These are phyloP conservation scores for Cyclotella sp. DNA, from an alignment of 108 stramenopile species.

Conservation along the genomic window DNA sequence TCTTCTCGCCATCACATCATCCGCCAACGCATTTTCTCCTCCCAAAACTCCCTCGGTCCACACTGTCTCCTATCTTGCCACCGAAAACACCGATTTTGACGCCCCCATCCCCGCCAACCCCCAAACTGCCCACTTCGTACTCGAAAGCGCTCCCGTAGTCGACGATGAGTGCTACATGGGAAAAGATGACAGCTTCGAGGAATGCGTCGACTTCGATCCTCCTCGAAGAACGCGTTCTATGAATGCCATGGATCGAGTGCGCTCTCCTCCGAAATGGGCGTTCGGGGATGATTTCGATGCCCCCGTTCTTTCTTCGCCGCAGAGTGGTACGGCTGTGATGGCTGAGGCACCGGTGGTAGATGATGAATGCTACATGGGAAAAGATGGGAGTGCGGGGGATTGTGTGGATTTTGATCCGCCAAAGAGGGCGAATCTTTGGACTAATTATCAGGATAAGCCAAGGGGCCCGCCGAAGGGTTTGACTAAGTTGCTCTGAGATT, in stretches of 20 bases:
- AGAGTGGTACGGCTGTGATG: neutral
- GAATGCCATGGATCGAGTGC: slow-evolving; percentile 11
- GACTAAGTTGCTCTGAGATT: slow-evolving; percentile 11
- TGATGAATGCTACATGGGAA: slow-evolving; percentile 24
- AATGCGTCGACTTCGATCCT: neutral
- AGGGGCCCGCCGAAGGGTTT: slow-evolving; percentile 14
- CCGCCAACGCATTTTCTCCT: slow-evolving; percentile 15
- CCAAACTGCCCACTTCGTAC: too few relatives aligned
- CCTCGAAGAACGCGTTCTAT: slow-evolving; percentile 8
- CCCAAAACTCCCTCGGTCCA: neutral
- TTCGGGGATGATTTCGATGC: slow-evolving; percentile 16
- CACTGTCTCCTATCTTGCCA: neutral
- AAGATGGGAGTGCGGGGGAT: slow-evolving; percentile 3
- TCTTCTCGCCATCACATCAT: neutral
- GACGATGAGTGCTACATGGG: neutral
- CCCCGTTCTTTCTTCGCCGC: neutral
- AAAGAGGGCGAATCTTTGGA: slow-evolving; percentile 18
- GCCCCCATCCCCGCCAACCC: too few relatives aligned
- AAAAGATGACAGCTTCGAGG: neutral
- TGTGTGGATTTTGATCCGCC: slow-evolving; percentile 20
- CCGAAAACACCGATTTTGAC: neutral
- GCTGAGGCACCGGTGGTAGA: neutral
- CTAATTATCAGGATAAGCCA: slow-evolving; percentile 15
- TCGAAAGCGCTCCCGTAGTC: too few relatives aligned
- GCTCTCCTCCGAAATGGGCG: neutral